These are phyloP conservation scores for Ceraceosorus bombacis DNA, from an alignment of 1,284 basidiomycete species.

Conservation along the genomic window DNA sequence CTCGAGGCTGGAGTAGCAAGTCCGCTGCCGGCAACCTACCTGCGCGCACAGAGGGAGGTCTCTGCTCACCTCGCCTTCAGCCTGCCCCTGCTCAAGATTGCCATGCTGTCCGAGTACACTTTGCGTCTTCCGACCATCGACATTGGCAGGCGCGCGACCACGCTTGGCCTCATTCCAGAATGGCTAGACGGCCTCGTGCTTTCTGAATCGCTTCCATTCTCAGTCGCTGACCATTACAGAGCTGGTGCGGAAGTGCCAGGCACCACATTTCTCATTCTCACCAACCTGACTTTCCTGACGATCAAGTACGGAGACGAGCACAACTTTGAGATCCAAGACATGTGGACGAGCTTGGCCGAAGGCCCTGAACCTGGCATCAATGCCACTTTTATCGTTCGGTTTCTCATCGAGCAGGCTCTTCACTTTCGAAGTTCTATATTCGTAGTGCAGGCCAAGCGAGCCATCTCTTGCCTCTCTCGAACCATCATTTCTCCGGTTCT, in stretches of 20 bases:
- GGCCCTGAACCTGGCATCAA: constrained; percentile 51
- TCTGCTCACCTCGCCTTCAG: constrained; percentile 72
- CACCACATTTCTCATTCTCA: constrained; percentile 54
- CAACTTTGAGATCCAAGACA: constrained; percentile 71
- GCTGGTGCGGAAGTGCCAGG: constrained; percentile 28
- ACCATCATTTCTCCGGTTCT: constrained; percentile 66
- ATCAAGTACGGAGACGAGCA: constrained; percentile 68
- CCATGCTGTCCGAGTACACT: constrained; percentile 67
- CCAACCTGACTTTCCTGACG: constrained; percentile 77
- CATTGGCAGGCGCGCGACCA: constrained; percentile 23
- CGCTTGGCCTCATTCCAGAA: constrained; percentile 33
- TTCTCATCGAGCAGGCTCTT: constrained; percentile 77
- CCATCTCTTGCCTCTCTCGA: constrained; percentile 75
- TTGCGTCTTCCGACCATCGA: constrained; percentile 63
- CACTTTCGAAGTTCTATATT: constrained; percentile 73
- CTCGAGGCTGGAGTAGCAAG: constrained; percentile 72
- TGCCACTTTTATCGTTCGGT: constrained; percentile 70
- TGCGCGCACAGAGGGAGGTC: constrained; percentile 69
- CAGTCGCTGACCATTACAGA: constrained; percentile 6
- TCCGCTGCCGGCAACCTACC: constrained; percentile 66
- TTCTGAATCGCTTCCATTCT: constrained; percentile 2
- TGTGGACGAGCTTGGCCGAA: constrained; percentile 70
- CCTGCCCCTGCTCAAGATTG: constrained; percentile 63
- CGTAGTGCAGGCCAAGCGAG: constrained; percentile 68
- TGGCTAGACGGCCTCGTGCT: constrained; percentile 33